Base-by-base conservation (phyloP, 768 basidiomycete genomes). In the Pluteus cervinus region DNA sequence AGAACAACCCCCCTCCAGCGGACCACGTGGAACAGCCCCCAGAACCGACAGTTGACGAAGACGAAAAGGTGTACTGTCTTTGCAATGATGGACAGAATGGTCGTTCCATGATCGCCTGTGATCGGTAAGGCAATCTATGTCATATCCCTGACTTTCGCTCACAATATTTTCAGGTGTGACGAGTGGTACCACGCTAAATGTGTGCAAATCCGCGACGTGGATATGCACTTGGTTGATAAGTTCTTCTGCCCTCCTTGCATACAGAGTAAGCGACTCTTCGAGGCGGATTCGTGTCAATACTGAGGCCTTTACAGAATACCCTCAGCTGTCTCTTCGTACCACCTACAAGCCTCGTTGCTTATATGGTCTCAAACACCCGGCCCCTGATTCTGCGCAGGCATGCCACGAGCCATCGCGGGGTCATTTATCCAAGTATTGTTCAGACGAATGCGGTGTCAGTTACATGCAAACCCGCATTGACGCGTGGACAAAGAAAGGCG, bases 161-260 rank as follows among this genome's bases (percentile, higher is more conserved):
- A 17, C 36, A 24, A 36, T 14, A 15, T 21, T 15, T 41, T 12
- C 40, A 91, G 90, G 20, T 94, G 91, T 57, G 91, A 93, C 51
- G 86, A 92, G 44, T 96, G 91, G 91, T 94, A 89, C 56, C 91
- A 96, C 54, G 84, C 86, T 0, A 71, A 77, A 33, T 96, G 91
- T 49, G 80, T 93, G 18, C 64, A 75, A 28, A 84, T 93, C 72
- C 75, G 78, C 17, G 89, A 93, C 43, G 65, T 78, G 5, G 79
- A 83, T 47, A 76, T 90, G 24, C 87, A 92, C 48, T 76, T 96
- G 11, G 85, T 96, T 23, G 92, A 94, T 63, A 84, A 86, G 56
- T 94, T 94, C 58, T 78, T 90, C 36, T 96, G 91, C 57, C 89
- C 90, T 1, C 65, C 68, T 4, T 94, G 91, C 54, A 63, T 81